These are phyloP conservation scores for Eutrema heterophyllum DNA, from an alignment of 345 rosid species.

Conservation along the genomic window DNA sequence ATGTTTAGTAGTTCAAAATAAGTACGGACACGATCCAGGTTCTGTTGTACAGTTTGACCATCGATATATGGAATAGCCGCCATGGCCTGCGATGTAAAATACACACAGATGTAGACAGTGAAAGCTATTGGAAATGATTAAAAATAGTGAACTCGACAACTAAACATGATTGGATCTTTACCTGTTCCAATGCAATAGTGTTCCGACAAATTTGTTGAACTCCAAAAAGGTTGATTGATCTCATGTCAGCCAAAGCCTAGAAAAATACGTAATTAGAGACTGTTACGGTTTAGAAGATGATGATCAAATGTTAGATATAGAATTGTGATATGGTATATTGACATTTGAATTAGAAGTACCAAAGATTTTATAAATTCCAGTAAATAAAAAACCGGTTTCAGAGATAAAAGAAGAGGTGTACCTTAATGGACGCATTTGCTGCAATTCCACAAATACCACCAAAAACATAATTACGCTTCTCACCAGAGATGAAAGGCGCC, in stretches of 20 bases:
- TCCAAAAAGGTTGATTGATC: conserved; percentile 88
- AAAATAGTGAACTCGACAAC: background rate
- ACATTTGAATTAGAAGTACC: background rate
- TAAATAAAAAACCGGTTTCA: background rate
- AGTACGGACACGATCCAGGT: conserved; percentile 79
- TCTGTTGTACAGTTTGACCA: conserved; percentile 66
- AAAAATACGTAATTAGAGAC: background rate
- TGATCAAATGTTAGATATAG: background rate
- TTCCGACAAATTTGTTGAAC: conserved; percentile 98
- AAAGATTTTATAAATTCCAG: background rate
- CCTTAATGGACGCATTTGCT: conserved; percentile 87
- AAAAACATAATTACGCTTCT: conserved; percentile 78
- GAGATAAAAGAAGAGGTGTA: conserved; percentile 20
- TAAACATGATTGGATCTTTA: conserved; percentile 22
- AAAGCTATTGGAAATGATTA: background rate
- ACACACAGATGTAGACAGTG: background rate
- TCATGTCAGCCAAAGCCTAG: conserved; percentile 85
- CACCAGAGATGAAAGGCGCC: conserved; percentile 74
- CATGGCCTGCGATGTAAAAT: conserved; percentile 59
- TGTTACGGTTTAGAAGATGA: conserved; percentile 4
- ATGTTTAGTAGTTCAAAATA: conserved; percentile 89
- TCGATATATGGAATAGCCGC: conserved; percentile 88
- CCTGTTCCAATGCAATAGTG: conserved; percentile 97
- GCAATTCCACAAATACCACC: conserved; percentile 95
- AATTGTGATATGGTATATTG: background rate